Percentiles rank a stretch among this genome's conserved stretches.
Conservation (phyloP, 1,284 basidiomycete species). For the Somion occarium region DNA sequence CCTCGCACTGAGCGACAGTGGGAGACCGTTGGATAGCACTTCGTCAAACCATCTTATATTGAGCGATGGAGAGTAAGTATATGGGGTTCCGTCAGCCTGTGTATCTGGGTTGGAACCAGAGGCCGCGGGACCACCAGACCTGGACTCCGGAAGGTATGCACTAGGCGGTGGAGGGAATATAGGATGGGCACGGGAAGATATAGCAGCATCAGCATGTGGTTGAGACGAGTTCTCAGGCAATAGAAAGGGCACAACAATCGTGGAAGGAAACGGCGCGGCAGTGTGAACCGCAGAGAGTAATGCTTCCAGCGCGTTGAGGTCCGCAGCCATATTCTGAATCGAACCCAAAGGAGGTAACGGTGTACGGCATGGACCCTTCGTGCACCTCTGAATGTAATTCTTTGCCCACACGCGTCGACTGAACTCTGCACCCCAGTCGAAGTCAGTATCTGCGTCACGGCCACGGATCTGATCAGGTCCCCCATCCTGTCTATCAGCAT, state of each 20-base stretch:
- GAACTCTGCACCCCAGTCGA: conserved; percentile 19
- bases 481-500: conserved; percentile 3
- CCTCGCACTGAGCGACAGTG: conserved; percentile 14
- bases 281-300: conserved; percentile 29
- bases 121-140: neutral
- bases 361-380: neutral
- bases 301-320: conserved; percentile 11
- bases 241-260: neutral
- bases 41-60: conserved; percentile 26
- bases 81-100: neutral
- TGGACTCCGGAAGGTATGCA: too few species aligned
- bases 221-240: neutral
- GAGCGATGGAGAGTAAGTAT: conserved; percentile 10
- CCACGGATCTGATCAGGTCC: neutral
- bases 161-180: neutral
- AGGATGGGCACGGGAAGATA: neutral
- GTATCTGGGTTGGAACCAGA: neutral
- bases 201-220: neutral
- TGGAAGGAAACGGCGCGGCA: conserved; percentile 4
- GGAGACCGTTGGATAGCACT: conserved; percentile 19
- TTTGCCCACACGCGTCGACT: conserved; percentile 15
- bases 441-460: neutral
- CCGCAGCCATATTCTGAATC: conserved; percentile 2
- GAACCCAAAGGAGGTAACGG: conserved; percentile 4
- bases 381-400: conserved; percentile 8